These are phyloP conservation scores for Aureobasidium sp. DNA, from an alignment of 2,329 filamentous ascomycete genomes.

Conservation along the genomic window DNA sequence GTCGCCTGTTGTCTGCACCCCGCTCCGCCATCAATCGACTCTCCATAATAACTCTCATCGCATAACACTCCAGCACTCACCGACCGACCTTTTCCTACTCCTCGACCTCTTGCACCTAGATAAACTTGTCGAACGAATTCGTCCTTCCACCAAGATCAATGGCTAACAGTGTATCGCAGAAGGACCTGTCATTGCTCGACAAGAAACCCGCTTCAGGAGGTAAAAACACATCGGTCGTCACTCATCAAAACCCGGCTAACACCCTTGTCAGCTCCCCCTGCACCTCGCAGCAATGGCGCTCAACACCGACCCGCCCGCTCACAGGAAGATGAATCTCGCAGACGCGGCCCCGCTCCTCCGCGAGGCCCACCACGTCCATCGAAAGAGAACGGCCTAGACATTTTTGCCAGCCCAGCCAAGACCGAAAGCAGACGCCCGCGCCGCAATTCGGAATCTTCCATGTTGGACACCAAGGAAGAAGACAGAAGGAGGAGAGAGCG, in stretches of 20 bases:
- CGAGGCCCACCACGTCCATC: conserved; percentile 29
- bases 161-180: conserved; percentile 41
- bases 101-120: neutral
- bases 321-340: conserved; percentile 57
- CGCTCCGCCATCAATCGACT: conserved; percentile 6
- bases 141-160: neutral
- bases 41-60: neutral
- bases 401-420: conserved; percentile 40
- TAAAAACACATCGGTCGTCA: conserved; percentile 20
- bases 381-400: conserved; percentile 31
- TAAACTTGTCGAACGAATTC: neutral
- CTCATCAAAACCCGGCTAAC: conserved; percentile 21
- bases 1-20: neutral
- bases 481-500: conserved; percentile 45
- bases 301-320: conserved; percentile 58
- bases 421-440: conserved; percentile 47
- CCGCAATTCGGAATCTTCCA: conserved; percentile 74
- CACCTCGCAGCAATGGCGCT: conserved; percentile 17
- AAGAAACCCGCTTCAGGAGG: conserved; percentile 41
- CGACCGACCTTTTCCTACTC: too few species aligned
- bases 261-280: conserved; percentile 29
- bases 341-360: conserved; percentile 39
- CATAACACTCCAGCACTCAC: neutral
- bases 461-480: conserved; percentile 57
- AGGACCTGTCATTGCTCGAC: conserved; percentile 61